Percentiles rank a stretch among this genome's conserved stretches.
These are phyloP conservation scores for Tuber indicum DNA, from an alignment of 495 filamentous ascomycete genomes.

Conservation along the genomic window DNA sequence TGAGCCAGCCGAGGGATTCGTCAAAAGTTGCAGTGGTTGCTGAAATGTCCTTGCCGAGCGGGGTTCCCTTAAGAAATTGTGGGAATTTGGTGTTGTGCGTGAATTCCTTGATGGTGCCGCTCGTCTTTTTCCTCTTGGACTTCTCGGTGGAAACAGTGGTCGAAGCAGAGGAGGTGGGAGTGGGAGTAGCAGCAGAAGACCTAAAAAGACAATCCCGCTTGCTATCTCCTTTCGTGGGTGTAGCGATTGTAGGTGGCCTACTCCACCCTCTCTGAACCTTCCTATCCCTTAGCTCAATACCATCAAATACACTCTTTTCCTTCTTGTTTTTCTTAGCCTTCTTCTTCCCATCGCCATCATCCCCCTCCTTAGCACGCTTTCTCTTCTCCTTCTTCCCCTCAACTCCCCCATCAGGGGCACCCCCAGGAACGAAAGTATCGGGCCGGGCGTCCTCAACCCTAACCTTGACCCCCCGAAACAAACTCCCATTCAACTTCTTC, in stretches of 20 bases:
- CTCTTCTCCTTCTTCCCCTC: conserved; percentile 42
- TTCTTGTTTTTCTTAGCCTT: conserved; percentile 51
- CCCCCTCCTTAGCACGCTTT: conserved; percentile 39
- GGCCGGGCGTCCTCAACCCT: conserved; percentile 71
- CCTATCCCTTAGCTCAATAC: conserved; percentile 64
- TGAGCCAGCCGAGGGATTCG: conserved; percentile 1
- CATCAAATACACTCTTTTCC: conserved; percentile 58
- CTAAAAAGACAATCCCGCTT: conserved; percentile 36
- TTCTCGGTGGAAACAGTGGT: conserved; percentile 38
- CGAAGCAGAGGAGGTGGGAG: conserved; percentile 4
- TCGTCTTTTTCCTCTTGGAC: conserved; percentile 50
- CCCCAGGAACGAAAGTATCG: conserved; percentile 31
- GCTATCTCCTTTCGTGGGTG: conserved; percentile 45
- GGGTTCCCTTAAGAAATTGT: conserved; percentile 58
- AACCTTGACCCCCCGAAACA: conserved; percentile 78
- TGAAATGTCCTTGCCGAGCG: conserved; percentile 41
- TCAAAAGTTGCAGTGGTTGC: conserved; percentile 13
- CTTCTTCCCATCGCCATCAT: conserved; percentile 45
- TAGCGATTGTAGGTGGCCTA: conserved; percentile 46
- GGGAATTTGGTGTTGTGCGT: conserved; percentile 75
- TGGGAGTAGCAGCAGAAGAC: conserved; percentile 17
- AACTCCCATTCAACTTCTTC: conserved; percentile 85
- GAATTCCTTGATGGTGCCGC: conserved; percentile 70
- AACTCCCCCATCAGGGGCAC: conserved; percentile 36
- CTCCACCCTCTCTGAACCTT: conserved; percentile 91